Evolutionary conservation across 2,329 filamentous ascomycete species (phyloP).

Genomic region (Leptographium wingfieldii): DNA sequence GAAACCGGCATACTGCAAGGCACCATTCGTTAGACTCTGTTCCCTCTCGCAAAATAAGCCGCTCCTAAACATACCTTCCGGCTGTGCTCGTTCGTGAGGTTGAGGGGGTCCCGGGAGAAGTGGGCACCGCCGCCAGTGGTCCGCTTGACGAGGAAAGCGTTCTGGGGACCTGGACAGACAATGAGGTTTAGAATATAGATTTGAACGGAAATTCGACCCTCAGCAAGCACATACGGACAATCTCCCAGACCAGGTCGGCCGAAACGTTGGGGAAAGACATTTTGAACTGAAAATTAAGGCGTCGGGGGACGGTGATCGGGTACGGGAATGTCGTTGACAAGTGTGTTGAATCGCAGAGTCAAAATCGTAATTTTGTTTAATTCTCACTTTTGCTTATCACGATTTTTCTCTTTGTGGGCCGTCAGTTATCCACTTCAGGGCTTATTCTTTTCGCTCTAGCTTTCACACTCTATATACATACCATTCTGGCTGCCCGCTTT

Average conservation of each 20-base stretch:
- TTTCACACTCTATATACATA: not conserved
- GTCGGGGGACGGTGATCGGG: not conserved
- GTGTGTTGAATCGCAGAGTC: not conserved
- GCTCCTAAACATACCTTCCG: constrained; percentile 57
- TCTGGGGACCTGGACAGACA: constrained; percentile 57
- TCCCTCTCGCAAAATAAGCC: not conserved
- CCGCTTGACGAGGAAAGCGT: constrained; percentile 88
- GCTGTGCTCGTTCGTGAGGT: constrained; percentile 81
- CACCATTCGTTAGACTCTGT: constrained; percentile 2
- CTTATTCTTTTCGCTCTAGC: constrained; percentile 1
- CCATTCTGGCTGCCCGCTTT: not conserved
- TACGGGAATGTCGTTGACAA: constrained; percentile 1
- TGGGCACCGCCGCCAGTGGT: constrained; percentile 64
- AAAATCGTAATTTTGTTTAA: constrained; percentile 6
- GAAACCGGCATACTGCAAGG: constrained; percentile 69
- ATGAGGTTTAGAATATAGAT: not conserved
- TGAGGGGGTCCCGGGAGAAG: constrained; percentile 90
- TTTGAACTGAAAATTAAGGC: constrained; percentile 24
- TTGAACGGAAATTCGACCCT: not conserved
- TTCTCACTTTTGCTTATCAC: constrained; percentile 1
- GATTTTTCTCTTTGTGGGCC: constrained; percentile 26
- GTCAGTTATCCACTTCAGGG: constrained; percentile 13
- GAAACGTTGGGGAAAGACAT: constrained; percentile 59
- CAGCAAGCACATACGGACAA: constrained; percentile 62
- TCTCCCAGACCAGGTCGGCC: constrained; percentile 86